A percentile compares a stretch with the other conserved stretches of the same genome.
These are phyloP conservation scores for Prunus padus DNA, from an alignment of 306 rosid genomes.

Conservation along the genomic window DNA sequence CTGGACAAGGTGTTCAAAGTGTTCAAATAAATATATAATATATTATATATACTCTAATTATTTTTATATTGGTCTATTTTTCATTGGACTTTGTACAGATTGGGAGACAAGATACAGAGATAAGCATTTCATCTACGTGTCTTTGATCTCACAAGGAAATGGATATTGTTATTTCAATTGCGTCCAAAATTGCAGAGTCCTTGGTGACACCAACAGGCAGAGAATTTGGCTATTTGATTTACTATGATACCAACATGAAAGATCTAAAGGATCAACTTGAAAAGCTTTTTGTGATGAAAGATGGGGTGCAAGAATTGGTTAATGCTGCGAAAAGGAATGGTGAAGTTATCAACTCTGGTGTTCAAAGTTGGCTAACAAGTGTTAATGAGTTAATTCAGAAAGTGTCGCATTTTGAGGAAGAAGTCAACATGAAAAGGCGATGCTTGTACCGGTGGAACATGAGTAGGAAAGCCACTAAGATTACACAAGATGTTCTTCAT, in stretches of 20 bases:
- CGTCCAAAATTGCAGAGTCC: not conserved
- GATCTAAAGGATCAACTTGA: not conserved
- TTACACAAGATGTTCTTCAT: not conserved
- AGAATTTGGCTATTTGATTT: not conserved
- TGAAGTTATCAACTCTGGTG: not conserved
- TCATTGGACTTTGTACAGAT: no score
- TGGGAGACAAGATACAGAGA: no score
- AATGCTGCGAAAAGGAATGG: not conserved
- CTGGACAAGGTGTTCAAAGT: no score
- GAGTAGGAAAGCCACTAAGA: not conserved
- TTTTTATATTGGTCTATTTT: no score
- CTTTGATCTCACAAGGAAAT: not conserved
- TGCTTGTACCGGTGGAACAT: not conserved
- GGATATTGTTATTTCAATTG: not conserved
- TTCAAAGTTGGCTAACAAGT: not conserved
- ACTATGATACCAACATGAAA: not conserved
- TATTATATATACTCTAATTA: no score
- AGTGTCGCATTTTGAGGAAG: not conserved
- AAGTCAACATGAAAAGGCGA: not conserved
- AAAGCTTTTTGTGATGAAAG: not conserved
- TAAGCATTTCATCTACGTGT: no score
- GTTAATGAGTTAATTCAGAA: not conserved
- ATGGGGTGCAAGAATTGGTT: not conserved
- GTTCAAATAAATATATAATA: no score
- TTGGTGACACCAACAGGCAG: not conserved